Percentiles rank a stretch among this genome's conserved stretches.
These are phyloP conservation scores for Phenoliferia sp. DNA, from an alignment of 1,284 basidiomycete genomes.

Conservation along the genomic window DNA sequence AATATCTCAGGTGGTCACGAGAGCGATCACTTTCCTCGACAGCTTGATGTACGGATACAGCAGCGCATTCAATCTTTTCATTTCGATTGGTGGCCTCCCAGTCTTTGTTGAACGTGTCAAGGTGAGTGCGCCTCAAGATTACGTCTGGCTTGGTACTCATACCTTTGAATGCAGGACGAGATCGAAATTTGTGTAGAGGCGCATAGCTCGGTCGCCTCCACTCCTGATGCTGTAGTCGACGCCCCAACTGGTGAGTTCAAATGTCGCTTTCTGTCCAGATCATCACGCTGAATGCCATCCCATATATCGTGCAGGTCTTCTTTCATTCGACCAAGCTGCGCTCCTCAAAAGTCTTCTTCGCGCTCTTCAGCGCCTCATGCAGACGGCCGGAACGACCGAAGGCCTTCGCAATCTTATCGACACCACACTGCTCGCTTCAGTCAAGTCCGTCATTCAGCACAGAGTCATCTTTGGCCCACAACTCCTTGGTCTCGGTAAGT, in stretches of 20 bases:
- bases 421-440: constrained; percentile 74
- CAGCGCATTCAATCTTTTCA: constrained; percentile 84
- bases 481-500: constrained; percentile 71
- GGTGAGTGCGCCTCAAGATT: constrained; percentile 46
- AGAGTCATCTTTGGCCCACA: constrained; percentile 78
- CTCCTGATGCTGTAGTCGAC: neutral
- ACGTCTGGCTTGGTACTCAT: neutral
- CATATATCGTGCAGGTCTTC: constrained; percentile 25
- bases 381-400: constrained; percentile 86
- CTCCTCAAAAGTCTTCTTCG: constrained; percentile 85
- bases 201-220: constrained; percentile 39
- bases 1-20: constrained; percentile 59
- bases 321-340: constrained; percentile 42
- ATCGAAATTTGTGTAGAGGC: constrained; percentile 63
- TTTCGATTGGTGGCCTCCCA: constrained; percentile 76
- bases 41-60: constrained; percentile 84
- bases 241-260: constrained; percentile 6
- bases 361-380: constrained; percentile 94
- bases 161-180: constrained; percentile 54
- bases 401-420: constrained; percentile 93
- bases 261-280: constrained; percentile 36
- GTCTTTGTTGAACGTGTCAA: constrained; percentile 79
- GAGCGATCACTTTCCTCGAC: constrained; percentile 77
- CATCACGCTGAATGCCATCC: neutral
- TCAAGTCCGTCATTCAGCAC: constrained; percentile 83